Base-by-base conservation (phyloP, 2,329 filamentous ascomycete genomes). In the Cladosporium cucumerinum region DNA sequence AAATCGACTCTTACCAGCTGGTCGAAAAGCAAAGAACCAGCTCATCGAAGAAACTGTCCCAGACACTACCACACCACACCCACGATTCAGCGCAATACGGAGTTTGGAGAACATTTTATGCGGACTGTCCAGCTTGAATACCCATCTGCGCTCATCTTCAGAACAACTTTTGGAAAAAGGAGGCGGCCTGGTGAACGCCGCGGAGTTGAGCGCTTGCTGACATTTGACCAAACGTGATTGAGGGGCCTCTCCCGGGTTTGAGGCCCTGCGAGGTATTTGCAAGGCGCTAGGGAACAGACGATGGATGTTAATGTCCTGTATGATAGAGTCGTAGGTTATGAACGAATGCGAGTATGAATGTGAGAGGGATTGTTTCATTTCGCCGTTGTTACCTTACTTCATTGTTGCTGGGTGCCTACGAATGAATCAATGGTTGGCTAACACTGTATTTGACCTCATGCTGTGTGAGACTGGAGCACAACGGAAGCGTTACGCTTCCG, bases 111-210 rank as follows among this genome's bases (percentile, higher is more conserved):
- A n/a, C 26, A 28, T 28, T 54, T 54, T 32, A 54, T 54, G 30
- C 51, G 18, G n/a, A 21, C 26, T 11, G 16, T 54, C 30, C 51
- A 32, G 18, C 25, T 54, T 28, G 26, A 30, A 54, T 54, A 54
- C 51, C 51, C 51, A 54, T 54, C 51, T 54, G 51, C 51, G 51
- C 51, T 54, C 51, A 54, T 54, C 21, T 54, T 16, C 8, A 18
- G 14, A 18, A 54, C 5, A 7, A n/a, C 16, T 11, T 21, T 28
- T 28, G 30, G 26, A 8, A 21, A n/a, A 28, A 32, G 23, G 23
- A 5, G 25, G 16, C 49, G 48, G 48, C 25, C 16, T 28, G 51
- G 51, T 12, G 39, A 11, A 30, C 12, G 26, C 51, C 51, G 26
- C 51, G 30, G 51, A 54, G 26, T n/a, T 30, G 10, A 21, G 26